phyloP scores from a whole-genome alignment of 1,139 yeast genomes.

The Nakaseomyces kungkrabaensis region DNA sequence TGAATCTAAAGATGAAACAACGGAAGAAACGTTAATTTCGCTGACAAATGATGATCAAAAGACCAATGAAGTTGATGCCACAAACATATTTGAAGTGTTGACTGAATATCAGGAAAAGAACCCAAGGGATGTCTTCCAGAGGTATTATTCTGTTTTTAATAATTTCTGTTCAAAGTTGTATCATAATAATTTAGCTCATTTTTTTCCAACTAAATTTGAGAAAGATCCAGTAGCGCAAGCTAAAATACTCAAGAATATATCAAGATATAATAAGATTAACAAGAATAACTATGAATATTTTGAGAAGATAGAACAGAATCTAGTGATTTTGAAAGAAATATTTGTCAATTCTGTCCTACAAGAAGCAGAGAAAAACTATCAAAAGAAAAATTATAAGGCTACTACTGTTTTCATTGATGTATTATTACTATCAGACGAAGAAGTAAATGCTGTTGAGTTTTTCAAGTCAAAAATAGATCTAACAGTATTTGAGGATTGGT shows the following conservation, averaged over 20 bases:
- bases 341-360: constrained; percentile 64
- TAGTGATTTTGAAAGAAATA: constrained; percentile 38
- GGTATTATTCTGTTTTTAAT: constrained; percentile 15
- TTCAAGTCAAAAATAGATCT: constrained; percentile 39
- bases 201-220: constrained; percentile 20
- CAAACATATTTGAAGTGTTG: constrained; percentile 22
- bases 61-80: constrained; percentile 27
- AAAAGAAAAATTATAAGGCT: constrained; percentile 37
- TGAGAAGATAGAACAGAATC: constrained; percentile 14
- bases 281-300: constrained; percentile 13
- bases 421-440: constrained; percentile 32
- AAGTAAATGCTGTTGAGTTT: constrained; percentile 38
- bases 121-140: constrained; percentile 12
- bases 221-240: constrained; percentile 25
- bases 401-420: constrained; percentile 33
- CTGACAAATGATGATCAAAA: constrained; percentile 33
- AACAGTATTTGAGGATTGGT: constrained; percentile 24
- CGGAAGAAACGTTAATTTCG: constrained; percentile 5
- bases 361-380: constrained; percentile 59
- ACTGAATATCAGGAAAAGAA: constrained; percentile 9
- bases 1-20: neutral
- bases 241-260: constrained; percentile 17
- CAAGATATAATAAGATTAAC: constrained; percentile 17
- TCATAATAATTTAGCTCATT: constrained; percentile 17
- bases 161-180: constrained; percentile 18